These are phyloP conservation scores for Staphylotrichum longicolle DNA, from an alignment of 495 filamentous ascomycete species.

Conservation along the genomic window DNA sequence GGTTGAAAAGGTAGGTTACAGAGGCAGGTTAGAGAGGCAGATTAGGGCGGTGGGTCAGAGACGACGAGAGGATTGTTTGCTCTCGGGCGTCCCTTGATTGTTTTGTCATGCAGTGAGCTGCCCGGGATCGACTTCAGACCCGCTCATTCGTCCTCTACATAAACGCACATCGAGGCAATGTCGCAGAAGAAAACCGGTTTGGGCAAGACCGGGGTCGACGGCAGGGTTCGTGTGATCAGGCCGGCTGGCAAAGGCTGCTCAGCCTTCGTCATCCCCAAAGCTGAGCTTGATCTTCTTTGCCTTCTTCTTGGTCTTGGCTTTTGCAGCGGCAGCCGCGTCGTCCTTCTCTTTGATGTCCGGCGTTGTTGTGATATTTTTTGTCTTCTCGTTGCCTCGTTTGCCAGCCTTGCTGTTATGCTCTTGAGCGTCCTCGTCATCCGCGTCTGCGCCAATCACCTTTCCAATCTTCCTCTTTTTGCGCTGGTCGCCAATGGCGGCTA, in stretches of 20 bases:
- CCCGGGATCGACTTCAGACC: too few species aligned
- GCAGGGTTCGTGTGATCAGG: too few species aligned
- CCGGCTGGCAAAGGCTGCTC: not conserved
- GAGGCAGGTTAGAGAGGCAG: too few species aligned
- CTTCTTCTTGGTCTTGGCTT: conserved; percentile 42
- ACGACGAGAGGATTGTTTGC: too few species aligned
- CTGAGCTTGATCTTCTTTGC: conserved; percentile 60
- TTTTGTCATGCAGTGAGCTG: too few species aligned
- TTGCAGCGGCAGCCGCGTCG: conserved; percentile 14
- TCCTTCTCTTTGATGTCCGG: conserved; percentile 7
- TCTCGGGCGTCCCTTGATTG: too few species aligned
- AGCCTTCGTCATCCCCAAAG: conserved; percentile 54
- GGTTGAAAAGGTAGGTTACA: too few species aligned
- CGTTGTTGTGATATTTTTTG: conserved; percentile 9
- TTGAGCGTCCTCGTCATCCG: conserved; percentile 23
- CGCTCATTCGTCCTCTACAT: too few species aligned
- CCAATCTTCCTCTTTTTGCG: conserved; percentile 51
- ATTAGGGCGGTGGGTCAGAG: too few species aligned
- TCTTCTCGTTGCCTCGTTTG: conserved; percentile 17
- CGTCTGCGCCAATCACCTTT: conserved; percentile 33
- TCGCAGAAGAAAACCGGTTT: too few species aligned
- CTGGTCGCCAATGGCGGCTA: conserved; percentile 34
- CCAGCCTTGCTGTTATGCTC: conserved; percentile 13
- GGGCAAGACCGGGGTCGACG: too few species aligned
- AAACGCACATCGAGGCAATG: too few species aligned